Conservation (phyloP, 2,329 filamentous ascomycete species). For the Helotiales sp. region DNA sequence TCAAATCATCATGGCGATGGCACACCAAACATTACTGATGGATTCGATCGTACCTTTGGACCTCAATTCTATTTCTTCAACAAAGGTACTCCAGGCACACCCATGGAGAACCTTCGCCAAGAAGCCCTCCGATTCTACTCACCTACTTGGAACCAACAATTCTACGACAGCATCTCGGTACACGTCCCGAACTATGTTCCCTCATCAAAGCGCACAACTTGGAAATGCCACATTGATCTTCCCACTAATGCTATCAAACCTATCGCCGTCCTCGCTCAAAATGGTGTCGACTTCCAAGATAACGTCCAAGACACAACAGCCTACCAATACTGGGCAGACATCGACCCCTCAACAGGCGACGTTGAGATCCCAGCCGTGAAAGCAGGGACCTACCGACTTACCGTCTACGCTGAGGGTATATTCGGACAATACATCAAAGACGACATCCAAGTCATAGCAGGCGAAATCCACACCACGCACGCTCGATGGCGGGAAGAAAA, state of each 20-base stretch:
- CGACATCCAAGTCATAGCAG: conserved; percentile 42
- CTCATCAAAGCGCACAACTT: conserved; percentile 49
- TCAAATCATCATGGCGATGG: conserved; percentile 64
- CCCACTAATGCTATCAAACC: conserved; percentile 51
- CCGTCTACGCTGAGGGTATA: conserved; percentile 60
- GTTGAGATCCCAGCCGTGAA: conserved; percentile 55
- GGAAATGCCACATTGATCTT: conserved; percentile 50
- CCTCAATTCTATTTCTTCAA: conserved; percentile 66
- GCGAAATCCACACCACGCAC: conserved; percentile 40
- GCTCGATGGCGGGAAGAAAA: conserved; percentile 54
- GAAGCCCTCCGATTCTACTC: conserved; percentile 55
- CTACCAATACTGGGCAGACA: conserved; percentile 63
- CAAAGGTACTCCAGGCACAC: conserved; percentile 46
- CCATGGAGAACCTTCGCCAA: conserved; percentile 48
- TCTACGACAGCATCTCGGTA: conserved; percentile 63
- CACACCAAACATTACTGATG: conserved; percentile 63
- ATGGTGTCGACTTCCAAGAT: conserved; percentile 56
- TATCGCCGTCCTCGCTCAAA: conserved; percentile 55
- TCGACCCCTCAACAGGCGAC: conserved; percentile 43
- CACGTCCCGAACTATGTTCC: conserved; percentile 60
- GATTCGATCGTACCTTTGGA: conserved; percentile 66
- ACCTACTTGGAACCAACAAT: conserved; percentile 55
- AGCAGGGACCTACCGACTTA: conserved; percentile 60
- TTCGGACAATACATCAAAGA: conserved; percentile 62
- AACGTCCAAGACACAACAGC: conserved; percentile 55